Base-by-base conservation (phyloP, 2,329 filamentous ascomycete species). In the Sporothrix inflata region DNA sequence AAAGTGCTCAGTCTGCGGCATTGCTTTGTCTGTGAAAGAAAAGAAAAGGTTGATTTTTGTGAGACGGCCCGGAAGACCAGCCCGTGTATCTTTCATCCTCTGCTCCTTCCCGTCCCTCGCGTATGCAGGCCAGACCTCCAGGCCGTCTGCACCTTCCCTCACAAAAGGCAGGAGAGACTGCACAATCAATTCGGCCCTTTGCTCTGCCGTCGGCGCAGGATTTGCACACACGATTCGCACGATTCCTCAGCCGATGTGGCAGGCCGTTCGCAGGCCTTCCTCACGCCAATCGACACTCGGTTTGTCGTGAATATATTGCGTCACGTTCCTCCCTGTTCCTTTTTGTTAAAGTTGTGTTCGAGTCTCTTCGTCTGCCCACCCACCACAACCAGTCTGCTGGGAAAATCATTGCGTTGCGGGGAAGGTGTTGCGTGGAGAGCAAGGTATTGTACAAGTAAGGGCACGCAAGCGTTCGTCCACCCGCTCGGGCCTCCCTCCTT, bases 351-450 rank as follows among this genome's bases (percentile, higher is more conserved):
- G n/a, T n/a, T n/a, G n/a, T n/a, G n/a, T n/a, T n/a, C n/a, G n/a
- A n/a, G n/a, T n/a, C 21, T 53, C n/a, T 8, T 27, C n/a, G 7
- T 12, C 30, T 38, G 55, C 14, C 27, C 8, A 7, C 30, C 55
- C 49, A 24, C 55, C 55, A 60, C 55, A 9, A 34, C 16, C 30
- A 14, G 55, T n/a, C 55, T 38, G 53, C 27, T 38, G 16, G 27
- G 55, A 38, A 38, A n/a, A 60, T 60, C 55, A 38, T 60, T 60
- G 19, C 55, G 38, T 60, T 60, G 55, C 55, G 55, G 55, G 55
- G 55, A 60, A 60, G 27, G 55, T 38, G 55, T 60, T 60, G 55
- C 53, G 53, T 60, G 5, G 27, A 34, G 40, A 16, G 14, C 40
- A 45, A 9, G 40, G 11, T 14, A 42, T 42, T 2, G 9, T 6